Conservation (phyloP, 2,329 filamentous ascomycete species). For the Fusarium sterilihyphosum region DNA sequence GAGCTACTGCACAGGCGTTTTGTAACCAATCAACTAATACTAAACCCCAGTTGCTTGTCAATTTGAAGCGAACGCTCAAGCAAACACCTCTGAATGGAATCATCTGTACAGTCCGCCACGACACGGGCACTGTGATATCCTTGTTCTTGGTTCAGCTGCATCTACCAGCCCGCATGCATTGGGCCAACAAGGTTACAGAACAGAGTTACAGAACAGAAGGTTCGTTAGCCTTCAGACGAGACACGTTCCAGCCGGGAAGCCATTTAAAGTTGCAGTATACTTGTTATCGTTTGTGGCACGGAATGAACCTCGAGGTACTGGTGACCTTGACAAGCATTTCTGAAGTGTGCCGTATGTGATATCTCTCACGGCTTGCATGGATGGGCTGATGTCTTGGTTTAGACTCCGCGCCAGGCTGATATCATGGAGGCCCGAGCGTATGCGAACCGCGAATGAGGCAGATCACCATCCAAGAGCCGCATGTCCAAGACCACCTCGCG, state of each 20-base stretch:
- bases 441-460: neutral
- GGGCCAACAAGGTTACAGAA: neutral
- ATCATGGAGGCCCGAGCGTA: neutral
- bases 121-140: neutral
- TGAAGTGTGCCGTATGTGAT: neutral
- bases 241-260: neutral
- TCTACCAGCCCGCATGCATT: neutral
- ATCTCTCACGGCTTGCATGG: neutral
- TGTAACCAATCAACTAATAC: neutral
- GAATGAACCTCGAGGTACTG: neutral
- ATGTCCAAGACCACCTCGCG: neutral
- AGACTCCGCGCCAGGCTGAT: neutral
- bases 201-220: neutral
- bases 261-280: neutral
- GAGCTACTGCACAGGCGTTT: neutral
- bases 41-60: neutral
- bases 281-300: neutral
- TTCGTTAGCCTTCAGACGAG: neutral
- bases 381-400: neutral
- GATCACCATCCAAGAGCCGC: neutral
- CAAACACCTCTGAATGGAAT: neutral
- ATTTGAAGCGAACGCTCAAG: neutral
- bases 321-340: neutral
- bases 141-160: neutral
- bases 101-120: neutral